Conservation (phyloP, 192 early-diverging fungal species). For the Geranomyces variabilis region DNA sequence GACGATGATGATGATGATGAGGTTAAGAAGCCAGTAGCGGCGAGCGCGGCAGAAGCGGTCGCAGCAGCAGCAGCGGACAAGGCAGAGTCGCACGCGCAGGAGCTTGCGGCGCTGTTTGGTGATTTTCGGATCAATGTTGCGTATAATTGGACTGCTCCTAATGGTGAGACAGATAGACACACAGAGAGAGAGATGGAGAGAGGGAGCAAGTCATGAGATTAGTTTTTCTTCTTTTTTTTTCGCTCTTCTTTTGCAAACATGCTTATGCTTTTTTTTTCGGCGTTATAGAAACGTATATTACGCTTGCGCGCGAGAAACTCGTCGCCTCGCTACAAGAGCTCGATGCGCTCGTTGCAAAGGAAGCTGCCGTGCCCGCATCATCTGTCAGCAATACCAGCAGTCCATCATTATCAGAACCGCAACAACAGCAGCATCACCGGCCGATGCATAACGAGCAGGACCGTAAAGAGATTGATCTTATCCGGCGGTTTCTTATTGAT, state of each 20-base stretch:
- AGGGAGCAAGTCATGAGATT: too few relatives aligned
- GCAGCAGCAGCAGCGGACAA: neutral
- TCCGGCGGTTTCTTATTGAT: conserved; percentile 19
- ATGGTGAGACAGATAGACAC: too few relatives aligned
- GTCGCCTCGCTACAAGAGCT: conserved; percentile 11
- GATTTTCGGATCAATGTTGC: conserved; percentile 29
- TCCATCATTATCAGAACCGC: too few relatives aligned
- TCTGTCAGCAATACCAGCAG: too few relatives aligned
- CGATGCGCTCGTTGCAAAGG: conserved; percentile 3
- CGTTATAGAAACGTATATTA: conserved; percentile 16
- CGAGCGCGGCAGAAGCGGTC: neutral
- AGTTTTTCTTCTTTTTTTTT: too few relatives aligned
- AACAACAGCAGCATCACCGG: neutral
- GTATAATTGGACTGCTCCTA: conserved; percentile 21
- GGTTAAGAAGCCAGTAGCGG: neutral
- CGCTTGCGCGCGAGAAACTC: conserved; percentile 17
- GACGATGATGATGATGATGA: conserved; percentile 6
- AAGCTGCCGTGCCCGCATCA: neutral
- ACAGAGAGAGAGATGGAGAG: neutral
- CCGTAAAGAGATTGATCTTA: conserved; percentile 1
- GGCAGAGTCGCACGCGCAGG: neutral
- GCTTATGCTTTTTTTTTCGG: neutral
- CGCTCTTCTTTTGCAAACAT: neutral
- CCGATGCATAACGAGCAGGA: conserved; percentile 1
- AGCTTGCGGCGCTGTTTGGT: conserved; percentile 26